Base-by-base conservation (phyloP, 495 filamentous ascomycete species). In the Podospora sp. region DNA sequence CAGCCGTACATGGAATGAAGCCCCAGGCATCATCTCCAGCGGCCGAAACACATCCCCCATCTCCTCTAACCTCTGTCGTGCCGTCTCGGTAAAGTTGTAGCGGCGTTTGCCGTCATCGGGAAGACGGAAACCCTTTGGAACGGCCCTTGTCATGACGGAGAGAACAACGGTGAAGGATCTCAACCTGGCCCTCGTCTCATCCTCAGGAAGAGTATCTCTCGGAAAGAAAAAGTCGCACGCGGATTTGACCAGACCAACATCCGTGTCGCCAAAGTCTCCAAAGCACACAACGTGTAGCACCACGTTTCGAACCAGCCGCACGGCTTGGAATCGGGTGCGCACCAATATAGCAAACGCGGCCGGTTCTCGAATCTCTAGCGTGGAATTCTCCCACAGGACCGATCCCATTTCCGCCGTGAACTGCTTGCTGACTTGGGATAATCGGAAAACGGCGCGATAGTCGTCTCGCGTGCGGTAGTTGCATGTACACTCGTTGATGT, bases 401-500 rank as follows among this genome's bases (percentile, higher is more conserved):
- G 29, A 35, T 1, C 59, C 59, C 27, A 61, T 2, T 35, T 61
- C 59, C 2, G 59, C 27, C 1, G 59, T 61, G 33, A 61, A 61
- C 59, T 61, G 27, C 16, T 35, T 27, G 33, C 59, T 40, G 59
- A 61, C 59, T 46, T 21, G 59, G 12, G 59, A 61, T 35, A 61
- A 20, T 6, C 12, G 6, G 12, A n/a, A 16, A 18, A 49, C 33
- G n/a, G 7, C 20, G 14, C 40, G 21, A 16, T 61, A 61, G 20
- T 61, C 59, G 7, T 40, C 29, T 21, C 8, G 59, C 21, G 18
- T 21, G 29, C 59, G 59, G 59, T 61, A 46, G n/a, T 49, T 1
- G 29, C 59, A 61, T 24, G 59, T 61, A 35, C 59, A 61, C 14
- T 46, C 21, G 59, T 61, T 29, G 2, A 46, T n/a, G n/a, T n/a